Base-by-base conservation (phyloP, 768 basidiomycete genomes). In the Lactarius hengduanensis region DNA sequence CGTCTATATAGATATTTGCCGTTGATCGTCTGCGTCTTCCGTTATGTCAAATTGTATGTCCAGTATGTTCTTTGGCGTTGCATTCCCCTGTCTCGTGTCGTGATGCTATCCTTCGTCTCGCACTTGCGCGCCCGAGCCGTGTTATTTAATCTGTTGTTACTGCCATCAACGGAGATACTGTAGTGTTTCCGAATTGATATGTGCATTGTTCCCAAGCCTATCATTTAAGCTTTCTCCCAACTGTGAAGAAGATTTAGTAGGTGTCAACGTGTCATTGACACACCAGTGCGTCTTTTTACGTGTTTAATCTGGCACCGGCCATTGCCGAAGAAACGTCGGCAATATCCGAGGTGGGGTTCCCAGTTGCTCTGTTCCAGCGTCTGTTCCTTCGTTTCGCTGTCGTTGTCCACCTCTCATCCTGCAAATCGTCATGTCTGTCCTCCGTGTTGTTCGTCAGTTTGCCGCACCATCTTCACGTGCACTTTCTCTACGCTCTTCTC, bases 391-490 rank as follows among this genome's bases (percentile, higher is more conserved):
- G 30, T 18, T 18, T 30, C 16, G 53, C 16, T 20, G 15, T 55
- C 18, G 61, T 53, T 34, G 26, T 45, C 54, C 26, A 38, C 18
- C 62, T 22, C 41, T 41, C 38, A 22, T 30, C 13, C 57, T 20
- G 13, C 66, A 30, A 45, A 32, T 63, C 63, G 71, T 68, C 28
- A 90, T 90, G 89, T 89, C 88, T 77, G 80, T 84, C 62, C 69
- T 86, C 59, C 86, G 87, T 75, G 77, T 80, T 70, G 80, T 90
- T 65, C 85, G 88, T 73, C 84, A 85, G 68, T 74, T 85, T 41
- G 73, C 84, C 38, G 76, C 80, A 56, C 72, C 78, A 11, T 82
- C 84, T 10, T 77, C 80, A 68, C 77, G 83, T 68, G 66, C 79
- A 3, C 62, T 76, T 55, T 71, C 74, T 13, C 64, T 72, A 13